phyloP scores from a whole-genome alignment of 371 early-diverging fungal species.

The Mucor piriformis region DNA sequence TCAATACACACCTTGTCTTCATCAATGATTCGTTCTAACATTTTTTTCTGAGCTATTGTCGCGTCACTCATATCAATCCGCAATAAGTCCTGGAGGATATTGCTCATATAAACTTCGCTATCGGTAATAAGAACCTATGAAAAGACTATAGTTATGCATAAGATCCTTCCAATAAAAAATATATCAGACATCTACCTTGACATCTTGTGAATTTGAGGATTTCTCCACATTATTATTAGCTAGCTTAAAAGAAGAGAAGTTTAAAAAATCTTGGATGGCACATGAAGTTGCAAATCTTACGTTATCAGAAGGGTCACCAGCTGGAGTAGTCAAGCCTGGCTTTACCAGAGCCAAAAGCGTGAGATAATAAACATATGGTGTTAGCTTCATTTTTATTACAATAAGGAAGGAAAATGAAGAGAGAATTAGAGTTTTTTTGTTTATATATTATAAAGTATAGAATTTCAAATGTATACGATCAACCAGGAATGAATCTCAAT shows the following conservation, averaged over 20 bases:
- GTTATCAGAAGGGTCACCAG: neutral
- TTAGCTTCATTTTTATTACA: neutral
- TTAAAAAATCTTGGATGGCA: no score
- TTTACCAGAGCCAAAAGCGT: neutral
- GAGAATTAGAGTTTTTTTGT: no score
- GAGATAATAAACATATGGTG: neutral
- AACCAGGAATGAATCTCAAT: no score
- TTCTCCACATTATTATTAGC: no score
- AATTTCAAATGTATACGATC: no score
- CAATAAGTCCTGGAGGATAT: neutral
- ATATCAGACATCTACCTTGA: neutral
- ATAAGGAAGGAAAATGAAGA: neutral
- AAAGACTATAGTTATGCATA: neutral
- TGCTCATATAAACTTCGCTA: neutral
- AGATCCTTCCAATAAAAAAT: neutral
- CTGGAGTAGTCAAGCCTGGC: neutral
- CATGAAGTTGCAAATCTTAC: neutral
- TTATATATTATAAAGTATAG: no score
- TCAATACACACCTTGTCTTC: neutral
- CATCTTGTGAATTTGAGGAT: no score
- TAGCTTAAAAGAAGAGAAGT: no score
- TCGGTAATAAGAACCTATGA: neutral
- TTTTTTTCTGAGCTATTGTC: neutral
- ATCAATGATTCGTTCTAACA: neutral
- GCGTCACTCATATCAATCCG: neutral